Conservation (phyloP, 495 filamentous ascomycete species). For the Lasiosphaeriaceae sp. region DNA sequence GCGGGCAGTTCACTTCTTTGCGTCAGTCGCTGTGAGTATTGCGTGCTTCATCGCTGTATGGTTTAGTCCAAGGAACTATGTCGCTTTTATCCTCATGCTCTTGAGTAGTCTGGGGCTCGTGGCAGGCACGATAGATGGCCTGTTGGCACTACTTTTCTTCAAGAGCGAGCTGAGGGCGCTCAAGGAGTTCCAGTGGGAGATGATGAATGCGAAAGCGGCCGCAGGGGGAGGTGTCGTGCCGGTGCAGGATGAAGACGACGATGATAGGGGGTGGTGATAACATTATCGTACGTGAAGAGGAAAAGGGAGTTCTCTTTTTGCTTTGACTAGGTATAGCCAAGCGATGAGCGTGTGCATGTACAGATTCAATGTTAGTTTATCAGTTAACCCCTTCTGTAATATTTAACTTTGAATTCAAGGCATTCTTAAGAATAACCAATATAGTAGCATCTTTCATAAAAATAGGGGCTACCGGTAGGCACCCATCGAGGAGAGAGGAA, state of each 20-base stretch:
- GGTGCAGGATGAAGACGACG: slow-evolving; percentile 19
- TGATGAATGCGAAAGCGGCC: slow-evolving; percentile 58
- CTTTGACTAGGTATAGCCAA: no score
- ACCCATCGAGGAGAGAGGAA: no score
- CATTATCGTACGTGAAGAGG: no score
- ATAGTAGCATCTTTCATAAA: no score
- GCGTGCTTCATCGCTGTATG: slow-evolving; percentile 77
- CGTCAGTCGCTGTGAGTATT: slow-evolving; percentile 59
- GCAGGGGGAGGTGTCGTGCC: slow-evolving; percentile 23
- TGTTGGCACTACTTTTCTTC: slow-evolving; percentile 85
- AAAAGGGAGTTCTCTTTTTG: no score
- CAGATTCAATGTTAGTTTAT: no score
- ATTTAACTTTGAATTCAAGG: no score
- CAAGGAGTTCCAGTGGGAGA: slow-evolving; percentile 95
- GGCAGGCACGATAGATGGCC: slow-evolving; percentile 73
- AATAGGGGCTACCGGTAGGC: no score
- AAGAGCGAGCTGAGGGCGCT: slow-evolving; percentile 75
- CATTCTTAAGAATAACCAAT: no score
- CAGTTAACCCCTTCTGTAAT: no score
- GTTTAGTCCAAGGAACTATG: slow-evolving; percentile 71
- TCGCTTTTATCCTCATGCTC: slow-evolving; percentile 76
- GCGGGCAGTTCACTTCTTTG: slow-evolving; percentile 68
- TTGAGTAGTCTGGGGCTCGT: slow-evolving; percentile 71
- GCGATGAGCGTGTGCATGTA: no score
- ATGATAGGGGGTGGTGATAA: slow-evolving; percentile 16